Evolutionary conservation across 257 asterid genomes (phyloP), one percentile per base, ranked within the genome.

Genomic region (Nicotiana otophora): DNA sequence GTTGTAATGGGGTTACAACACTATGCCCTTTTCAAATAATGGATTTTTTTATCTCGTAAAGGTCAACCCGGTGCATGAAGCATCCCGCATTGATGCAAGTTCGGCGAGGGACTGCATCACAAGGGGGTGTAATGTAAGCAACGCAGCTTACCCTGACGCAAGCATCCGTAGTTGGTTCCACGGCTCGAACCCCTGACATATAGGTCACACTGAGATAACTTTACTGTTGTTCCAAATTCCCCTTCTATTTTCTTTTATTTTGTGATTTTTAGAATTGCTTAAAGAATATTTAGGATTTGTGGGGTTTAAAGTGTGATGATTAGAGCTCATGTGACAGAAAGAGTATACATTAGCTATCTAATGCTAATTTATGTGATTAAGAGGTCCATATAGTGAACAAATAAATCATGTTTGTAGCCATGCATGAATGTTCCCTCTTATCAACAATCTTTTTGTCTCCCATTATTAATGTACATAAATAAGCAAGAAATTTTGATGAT

Each of bases 281-380:
- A 57, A 81, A 7, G 11, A 81, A 62, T 76, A 16, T 81, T 72
- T 84, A 77, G 62, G 60, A 61, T 84, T 81, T 58, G 54, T 51
- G 17, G 82, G 63, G 39, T 42, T 84, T 83, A 78, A 83, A 80
- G 83, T 42, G 76, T 85, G 79, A 61, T 67, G 81, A 84, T 30
- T 86, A 80, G 83, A 81, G 83, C 77, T 88, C 91, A 86, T 90
- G 92, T 87, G 91, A 84, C 48, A 1, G 51, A 62, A 84, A 82
- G 82, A 84, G 77, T 86, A 81, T 79, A 55, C 23, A 28, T 80
- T 75, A 65, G 61, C 28, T 77, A 51, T 58, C 63, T n/a, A 61
- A 31, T 81, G 17, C 69, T 75, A 78, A 55, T 82, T 53, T 10
- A 16, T 64, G 66, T 76, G 26, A 83, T 17, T 76, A 53, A 23